A percentile compares a stretch with the other conserved stretches of the same genome.
phyloP scores from a whole-genome alignment of 257 asterid species.

The Solanum tarijense region DNA sequence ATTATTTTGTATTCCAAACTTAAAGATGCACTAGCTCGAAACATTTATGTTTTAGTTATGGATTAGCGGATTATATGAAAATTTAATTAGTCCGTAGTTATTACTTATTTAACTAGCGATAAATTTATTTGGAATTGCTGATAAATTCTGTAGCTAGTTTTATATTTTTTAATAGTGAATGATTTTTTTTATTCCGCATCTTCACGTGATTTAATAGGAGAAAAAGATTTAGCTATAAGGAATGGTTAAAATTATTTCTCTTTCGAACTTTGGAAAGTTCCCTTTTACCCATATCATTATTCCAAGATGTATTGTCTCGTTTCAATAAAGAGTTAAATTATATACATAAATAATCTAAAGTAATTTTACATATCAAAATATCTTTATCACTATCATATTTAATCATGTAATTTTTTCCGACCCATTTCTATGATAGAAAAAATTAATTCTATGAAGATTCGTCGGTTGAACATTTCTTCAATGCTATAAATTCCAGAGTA shows the following conservation, averaged over 20 bases:
- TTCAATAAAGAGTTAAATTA: not conserved
- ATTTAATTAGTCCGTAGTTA: no score
- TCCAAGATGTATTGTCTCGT: not conserved
- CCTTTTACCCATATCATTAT: not conserved
- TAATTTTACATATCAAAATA: not conserved
- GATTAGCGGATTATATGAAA: no score
- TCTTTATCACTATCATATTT: not conserved
- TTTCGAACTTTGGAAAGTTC: not conserved
- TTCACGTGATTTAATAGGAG: not conserved
- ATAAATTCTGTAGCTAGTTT: no score
- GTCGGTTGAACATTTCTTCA: not conserved
- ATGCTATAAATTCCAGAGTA: not conserved
- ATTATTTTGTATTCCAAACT: not conserved
- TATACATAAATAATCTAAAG: not conserved
- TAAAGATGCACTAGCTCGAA: not conserved
- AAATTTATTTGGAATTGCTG: no score
- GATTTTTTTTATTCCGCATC: no score
- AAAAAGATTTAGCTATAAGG: not conserved
- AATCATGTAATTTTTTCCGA: not conserved
- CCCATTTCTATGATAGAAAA: not conserved
- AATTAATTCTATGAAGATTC: not conserved
- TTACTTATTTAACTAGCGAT: no score
- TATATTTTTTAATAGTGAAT: no score
- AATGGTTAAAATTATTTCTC: not conserved
- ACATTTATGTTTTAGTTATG: not conserved